phyloP scores from a whole-genome alignment of 2,329 filamentous ascomycete species.

The Ophiognomonia clavigignenti-juglandacearum region DNA sequence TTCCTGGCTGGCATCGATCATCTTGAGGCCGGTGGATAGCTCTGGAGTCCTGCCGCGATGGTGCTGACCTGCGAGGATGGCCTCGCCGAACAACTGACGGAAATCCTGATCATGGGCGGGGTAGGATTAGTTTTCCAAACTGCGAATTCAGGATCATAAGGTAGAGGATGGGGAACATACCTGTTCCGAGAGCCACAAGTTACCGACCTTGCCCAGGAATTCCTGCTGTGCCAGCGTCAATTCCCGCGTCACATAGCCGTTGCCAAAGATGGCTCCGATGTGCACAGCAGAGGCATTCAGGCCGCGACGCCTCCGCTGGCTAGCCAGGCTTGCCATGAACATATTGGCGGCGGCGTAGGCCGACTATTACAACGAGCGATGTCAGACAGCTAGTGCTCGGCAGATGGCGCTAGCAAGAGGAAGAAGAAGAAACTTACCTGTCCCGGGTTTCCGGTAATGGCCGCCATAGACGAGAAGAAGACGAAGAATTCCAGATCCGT shows the following conservation, averaged over 20 bases:
- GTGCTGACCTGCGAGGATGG: constrained; percentile 22
- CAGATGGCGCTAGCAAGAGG: too few relatives aligned
- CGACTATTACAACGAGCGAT: too few relatives aligned
- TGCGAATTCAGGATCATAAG: too few relatives aligned
- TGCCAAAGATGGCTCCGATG: constrained; percentile 26
- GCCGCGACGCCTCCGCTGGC: constrained; percentile 24
- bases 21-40: constrained; percentile 1
- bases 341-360: constrained; percentile 31
- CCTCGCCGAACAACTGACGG: constrained; percentile 36
- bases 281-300: constrained; percentile 27
- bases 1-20: neutral
- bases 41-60: neutral
- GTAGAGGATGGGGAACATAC: too few relatives aligned
- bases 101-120: too few relatives aligned
- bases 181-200: constrained; percentile 23
- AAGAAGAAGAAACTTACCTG: constrained; percentile 34
- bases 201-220: neutral
- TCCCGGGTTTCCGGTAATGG: constrained; percentile 22
- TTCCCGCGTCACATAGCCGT: constrained; percentile 24
- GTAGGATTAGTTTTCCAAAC: too few relatives aligned
- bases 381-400: too few relatives aligned
- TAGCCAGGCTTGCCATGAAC: constrained; percentile 27
- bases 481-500: constrained; percentile 32
- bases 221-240: neutral
- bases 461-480: constrained; percentile 29